These are phyloP conservation scores for Cryphonectria naterciae DNA, from an alignment of 2,329 filamentous ascomycete species.

Conservation along the genomic window DNA sequence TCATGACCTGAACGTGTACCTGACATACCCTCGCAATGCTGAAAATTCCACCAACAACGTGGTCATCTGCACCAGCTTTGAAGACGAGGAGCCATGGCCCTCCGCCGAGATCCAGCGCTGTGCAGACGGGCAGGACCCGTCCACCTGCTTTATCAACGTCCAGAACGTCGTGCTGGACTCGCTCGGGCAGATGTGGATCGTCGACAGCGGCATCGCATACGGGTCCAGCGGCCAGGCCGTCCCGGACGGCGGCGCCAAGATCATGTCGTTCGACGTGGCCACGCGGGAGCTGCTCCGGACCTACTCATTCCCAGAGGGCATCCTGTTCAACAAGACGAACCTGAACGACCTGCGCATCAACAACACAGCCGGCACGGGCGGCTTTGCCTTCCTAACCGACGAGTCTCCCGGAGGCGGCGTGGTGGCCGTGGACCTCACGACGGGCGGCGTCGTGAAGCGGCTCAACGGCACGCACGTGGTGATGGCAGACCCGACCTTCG, in stretches of 20 bases:
- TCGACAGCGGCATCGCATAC: constrained; percentile 45
- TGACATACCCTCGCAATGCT: constrained; percentile 47
- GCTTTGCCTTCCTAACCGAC: constrained; percentile 48
- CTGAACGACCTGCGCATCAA: constrained; percentile 49
- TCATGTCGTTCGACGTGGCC: constrained; percentile 46
- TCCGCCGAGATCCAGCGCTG: constrained; percentile 46
- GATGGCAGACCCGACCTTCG: constrained; percentile 43
- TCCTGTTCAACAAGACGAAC: constrained; percentile 42
- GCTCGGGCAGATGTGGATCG: constrained; percentile 43
- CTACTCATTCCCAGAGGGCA: constrained; percentile 42
- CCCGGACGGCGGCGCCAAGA: constrained; percentile 44
- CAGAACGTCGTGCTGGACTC: constrained; percentile 49
- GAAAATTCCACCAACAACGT: constrained; percentile 43
- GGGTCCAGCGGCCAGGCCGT: constrained; percentile 35
- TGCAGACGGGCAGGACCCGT: constrained; percentile 40
- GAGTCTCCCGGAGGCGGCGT: constrained; percentile 43
- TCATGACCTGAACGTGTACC: constrained; percentile 41
- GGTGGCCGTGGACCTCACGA: constrained; percentile 43
- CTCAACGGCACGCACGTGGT: constrained; percentile 44
- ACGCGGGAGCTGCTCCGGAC: constrained; percentile 39
- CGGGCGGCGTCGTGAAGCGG: constrained; percentile 40
- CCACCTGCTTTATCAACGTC: constrained; percentile 49
- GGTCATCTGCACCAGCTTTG: constrained; percentile 43
- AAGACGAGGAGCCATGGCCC: constrained; percentile 44
- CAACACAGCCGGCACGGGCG: constrained; percentile 44